phyloP scores from a whole-genome alignment of 2,329 filamentous ascomycete species.

The Colletotrichum acutatum region DNA sequence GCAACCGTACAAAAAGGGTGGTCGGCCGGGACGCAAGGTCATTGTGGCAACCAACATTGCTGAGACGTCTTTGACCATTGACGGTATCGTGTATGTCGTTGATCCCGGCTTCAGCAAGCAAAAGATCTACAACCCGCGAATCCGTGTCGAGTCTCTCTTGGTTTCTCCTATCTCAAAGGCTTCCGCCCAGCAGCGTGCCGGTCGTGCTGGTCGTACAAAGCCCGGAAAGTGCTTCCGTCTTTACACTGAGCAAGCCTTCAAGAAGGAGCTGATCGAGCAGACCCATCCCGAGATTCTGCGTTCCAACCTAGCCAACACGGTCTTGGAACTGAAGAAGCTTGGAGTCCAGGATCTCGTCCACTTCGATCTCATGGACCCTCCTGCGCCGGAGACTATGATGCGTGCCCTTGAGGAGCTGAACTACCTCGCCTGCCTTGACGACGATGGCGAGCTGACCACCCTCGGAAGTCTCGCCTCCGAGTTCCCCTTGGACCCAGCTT shows the following conservation, averaged over 20 bases:
- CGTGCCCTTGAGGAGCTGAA: conserved; percentile 96
- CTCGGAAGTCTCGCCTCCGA: conserved; percentile 91
- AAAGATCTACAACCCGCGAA: conserved; percentile 98
- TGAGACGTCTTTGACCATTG: conserved; percentile 96
- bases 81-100: conserved; percentile 99
- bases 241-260: conserved; percentile 95
- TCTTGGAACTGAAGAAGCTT: conserved; percentile 96
- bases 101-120: conserved; percentile 99
- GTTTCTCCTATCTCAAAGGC: conserved; percentile 98
- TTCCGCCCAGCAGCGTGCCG: conserved; percentile 94
- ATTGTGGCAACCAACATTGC: conserved; percentile 98
- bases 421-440: conserved; percentile 94
- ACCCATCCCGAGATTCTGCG: conserved; percentile 96
- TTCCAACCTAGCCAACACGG: conserved; percentile 94
- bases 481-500: conserved; percentile 91
- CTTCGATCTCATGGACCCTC: conserved; percentile 98
- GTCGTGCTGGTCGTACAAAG: conserved; percentile 98
- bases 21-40: conserved; percentile 89
- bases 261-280: conserved; percentile 97
- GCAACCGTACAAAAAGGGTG: conserved; percentile 75
- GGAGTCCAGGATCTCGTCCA: conserved; percentile 96
- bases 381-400: conserved; percentile 98
- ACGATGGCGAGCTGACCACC: conserved; percentile 91
- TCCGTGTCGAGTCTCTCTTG: conserved; percentile 95
- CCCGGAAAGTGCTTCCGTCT: conserved; percentile 98